Conservation (phyloP, 2,329 filamentous ascomycete species). For the Sarocladiaceae sp. region DNA sequence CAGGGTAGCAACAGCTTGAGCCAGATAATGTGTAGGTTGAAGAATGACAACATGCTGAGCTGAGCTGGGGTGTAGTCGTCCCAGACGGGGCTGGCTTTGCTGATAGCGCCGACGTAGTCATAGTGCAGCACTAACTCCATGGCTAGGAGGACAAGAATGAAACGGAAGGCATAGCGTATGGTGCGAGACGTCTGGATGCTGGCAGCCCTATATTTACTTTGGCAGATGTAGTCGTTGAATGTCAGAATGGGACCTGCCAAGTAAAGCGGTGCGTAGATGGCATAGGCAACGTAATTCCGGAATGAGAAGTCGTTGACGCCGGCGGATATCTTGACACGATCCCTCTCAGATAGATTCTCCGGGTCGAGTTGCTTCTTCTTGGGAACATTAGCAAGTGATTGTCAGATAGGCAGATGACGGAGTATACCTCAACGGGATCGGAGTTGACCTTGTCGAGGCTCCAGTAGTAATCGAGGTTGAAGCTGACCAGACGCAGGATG, state of each 20-base stretch:
- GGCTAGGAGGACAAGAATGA: conserved; percentile 68
- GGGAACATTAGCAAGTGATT: conserved; percentile 50
- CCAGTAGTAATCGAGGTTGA: conserved; percentile 97
- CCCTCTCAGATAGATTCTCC: conserved; percentile 76
- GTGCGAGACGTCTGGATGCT: conserved; percentile 68
- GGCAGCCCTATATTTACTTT: conserved; percentile 65
- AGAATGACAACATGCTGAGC: conserved; percentile 83
- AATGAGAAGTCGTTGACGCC: conserved; percentile 65
- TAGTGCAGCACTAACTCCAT: conserved; percentile 93
- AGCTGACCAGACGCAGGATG: conserved; percentile 85
- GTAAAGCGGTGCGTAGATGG: conserved; percentile 88
- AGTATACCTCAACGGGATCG: conserved; percentile 71
- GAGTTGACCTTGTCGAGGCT: conserved; percentile 58
- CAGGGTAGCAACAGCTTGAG: conserved; percentile 92
- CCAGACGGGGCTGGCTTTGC: conserved; percentile 75
- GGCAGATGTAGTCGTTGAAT: conserved; percentile 96
- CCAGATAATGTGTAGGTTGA: conserved; percentile 97
- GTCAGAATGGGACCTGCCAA: conserved; percentile 89
- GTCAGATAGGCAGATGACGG: not conserved
- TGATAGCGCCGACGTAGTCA: conserved; percentile 90
- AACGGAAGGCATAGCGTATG: conserved; percentile 74
- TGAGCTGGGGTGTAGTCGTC: conserved; percentile 77
- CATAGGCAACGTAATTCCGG: conserved; percentile 83
- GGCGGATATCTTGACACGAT: conserved; percentile 74
- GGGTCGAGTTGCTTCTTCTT: conserved; percentile 99